Evolutionary conservation across 345 rosid genomes (phyloP).

Genomic region (Salix koriyanagi): DNA sequence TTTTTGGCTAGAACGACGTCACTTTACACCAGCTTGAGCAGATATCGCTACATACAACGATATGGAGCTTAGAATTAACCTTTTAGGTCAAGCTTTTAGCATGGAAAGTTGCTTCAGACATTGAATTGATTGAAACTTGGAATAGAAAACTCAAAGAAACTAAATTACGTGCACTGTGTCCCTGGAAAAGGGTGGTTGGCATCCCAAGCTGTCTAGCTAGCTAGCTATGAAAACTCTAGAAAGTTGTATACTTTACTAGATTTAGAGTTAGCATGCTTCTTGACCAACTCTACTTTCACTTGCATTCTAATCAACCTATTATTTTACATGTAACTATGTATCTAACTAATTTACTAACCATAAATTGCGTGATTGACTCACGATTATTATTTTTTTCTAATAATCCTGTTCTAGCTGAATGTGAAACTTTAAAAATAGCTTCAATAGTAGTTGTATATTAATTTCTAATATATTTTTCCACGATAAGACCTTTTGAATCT

Average conservation of each 20-base stretch:
- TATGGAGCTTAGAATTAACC: background rate
- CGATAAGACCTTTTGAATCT: too few species aligned
- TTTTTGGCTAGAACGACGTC: background rate
- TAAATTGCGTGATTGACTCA: background rate
- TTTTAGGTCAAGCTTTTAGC: background rate
- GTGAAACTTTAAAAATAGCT: too few species aligned
- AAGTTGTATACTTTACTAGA: background rate
- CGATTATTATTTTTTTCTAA: background rate
- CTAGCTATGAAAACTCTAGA: background rate
- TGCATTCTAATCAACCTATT: background rate
- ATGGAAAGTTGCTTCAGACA: background rate
- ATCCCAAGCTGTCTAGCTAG: background rate
- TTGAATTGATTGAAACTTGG: background rate
- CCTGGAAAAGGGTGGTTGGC: background rate
- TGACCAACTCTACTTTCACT: background rate
- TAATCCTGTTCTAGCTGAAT: too few species aligned
- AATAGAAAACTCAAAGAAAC: background rate
- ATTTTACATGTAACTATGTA: background rate
- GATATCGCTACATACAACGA: background rate
- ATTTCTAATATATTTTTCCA: too few species aligned
- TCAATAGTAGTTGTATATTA: too few species aligned
- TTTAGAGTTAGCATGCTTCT: background rate
- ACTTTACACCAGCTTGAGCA: background rate
- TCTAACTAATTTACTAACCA: background rate
- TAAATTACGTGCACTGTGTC: background rate